Evolutionary conservation across 2,329 filamentous ascomycete species (phyloP).

Genomic region (Hypoxylon sp.): DNA sequence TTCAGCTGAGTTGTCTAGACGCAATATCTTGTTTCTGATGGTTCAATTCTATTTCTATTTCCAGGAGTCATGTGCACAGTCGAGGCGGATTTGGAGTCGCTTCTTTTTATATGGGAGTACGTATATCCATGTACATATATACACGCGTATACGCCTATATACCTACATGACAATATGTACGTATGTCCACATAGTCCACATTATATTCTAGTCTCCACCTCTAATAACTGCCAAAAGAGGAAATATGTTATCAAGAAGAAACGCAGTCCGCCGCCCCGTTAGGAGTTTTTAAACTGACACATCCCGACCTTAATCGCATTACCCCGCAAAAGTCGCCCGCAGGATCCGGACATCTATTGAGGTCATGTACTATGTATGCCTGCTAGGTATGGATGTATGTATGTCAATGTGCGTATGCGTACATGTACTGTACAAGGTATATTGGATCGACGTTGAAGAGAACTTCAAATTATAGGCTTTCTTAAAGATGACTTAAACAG

Average conservation of each 20-base stretch:
- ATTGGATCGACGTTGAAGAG: slow-evolving; percentile 7
- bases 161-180: too few species aligned
- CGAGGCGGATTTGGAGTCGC: slow-evolving; percentile 12
- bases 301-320: slow-evolving; percentile 41
- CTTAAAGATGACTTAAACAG: neutral
- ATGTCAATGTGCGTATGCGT: slow-evolving; percentile 1
- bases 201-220: slow-evolving; percentile 34
- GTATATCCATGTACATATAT: slow-evolving; percentile 7
- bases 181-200: slow-evolving; percentile 5
- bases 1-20: slow-evolving; percentile 16
- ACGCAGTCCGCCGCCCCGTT: slow-evolving; percentile 36
- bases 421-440: slow-evolving; percentile 4
- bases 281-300: slow-evolving; percentile 43
- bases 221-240: slow-evolving; percentile 41
- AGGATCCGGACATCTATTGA: slow-evolving; percentile 32
- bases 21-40: slow-evolving; percentile 1
- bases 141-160: neutral
- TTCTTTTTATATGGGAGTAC: slow-evolving; percentile 7
- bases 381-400: neutral
- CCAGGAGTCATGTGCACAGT: slow-evolving; percentile 9
- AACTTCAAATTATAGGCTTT: neutral
- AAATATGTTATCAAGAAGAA: slow-evolving; percentile 35
- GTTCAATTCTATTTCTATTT: slow-evolving; percentile 26
- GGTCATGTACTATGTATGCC: neutral
- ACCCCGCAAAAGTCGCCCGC: slow-evolving; percentile 43